Evolutionary conservation across 805 yeast genomes (phyloP).

Genomic region (Candida ipomoeae): DNA sequence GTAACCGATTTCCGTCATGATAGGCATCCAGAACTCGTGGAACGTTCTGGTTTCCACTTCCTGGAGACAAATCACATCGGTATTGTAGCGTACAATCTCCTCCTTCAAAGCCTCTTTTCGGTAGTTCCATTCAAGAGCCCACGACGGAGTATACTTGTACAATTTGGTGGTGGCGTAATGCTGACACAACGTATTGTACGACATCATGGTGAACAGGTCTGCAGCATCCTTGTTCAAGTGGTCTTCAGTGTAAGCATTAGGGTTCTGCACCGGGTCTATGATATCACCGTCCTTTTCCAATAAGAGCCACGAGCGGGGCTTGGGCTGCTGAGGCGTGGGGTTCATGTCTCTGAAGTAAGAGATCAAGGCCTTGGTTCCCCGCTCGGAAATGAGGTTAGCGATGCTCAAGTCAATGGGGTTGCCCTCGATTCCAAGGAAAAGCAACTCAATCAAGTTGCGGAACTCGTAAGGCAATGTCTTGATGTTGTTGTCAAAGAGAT

Average conservation of each 20-base stretch:
- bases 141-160: constrained; percentile 92
- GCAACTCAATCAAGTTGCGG: constrained; percentile 79
- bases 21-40: constrained; percentile 82
- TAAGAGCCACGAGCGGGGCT: constrained; percentile 79
- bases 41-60: constrained; percentile 88
- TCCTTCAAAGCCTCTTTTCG: constrained; percentile 72
- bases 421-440: constrained; percentile 90
- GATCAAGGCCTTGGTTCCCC: constrained; percentile 81
- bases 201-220: constrained; percentile 66
- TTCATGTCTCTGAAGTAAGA: constrained; percentile 77
- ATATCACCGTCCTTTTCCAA: constrained; percentile 75
- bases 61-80: constrained; percentile 87
- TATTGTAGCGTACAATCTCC: constrained; percentile 59
- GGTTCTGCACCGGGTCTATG: constrained; percentile 29
- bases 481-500: constrained; percentile 83
- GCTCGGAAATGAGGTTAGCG: constrained; percentile 66
- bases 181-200: constrained; percentile 91
- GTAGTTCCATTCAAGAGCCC: constrained; percentile 95
- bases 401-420: constrained; percentile 70
- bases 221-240: constrained; percentile 20
- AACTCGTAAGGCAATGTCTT: constrained; percentile 74
- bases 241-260: constrained; percentile 31
- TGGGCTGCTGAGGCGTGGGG: constrained; percentile 61
- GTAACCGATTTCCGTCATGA: constrained; percentile 70
- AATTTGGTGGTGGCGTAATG: constrained; percentile 89